Evolutionary conservation across 2,329 filamentous ascomycete genomes (phyloP).

Genomic region (Colletotrichum musae): DNA sequence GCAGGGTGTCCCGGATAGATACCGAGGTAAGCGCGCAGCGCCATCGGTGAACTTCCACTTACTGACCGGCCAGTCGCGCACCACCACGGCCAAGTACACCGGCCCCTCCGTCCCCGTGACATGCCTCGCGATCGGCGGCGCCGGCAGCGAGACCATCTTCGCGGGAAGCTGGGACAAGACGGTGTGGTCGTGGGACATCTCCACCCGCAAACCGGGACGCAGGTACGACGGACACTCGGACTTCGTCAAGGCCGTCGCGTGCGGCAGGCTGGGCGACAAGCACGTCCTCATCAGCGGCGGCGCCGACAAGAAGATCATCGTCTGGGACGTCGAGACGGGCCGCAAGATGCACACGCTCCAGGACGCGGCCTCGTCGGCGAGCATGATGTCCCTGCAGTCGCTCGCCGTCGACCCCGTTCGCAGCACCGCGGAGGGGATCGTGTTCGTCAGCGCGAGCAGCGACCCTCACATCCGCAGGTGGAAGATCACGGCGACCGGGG

Average conservation of each 20-base stretch:
- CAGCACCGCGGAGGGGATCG: conserved; percentile 63
- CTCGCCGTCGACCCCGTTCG: conserved; percentile 81
- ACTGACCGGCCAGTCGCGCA: conserved; percentile 28
- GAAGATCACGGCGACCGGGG: conserved; percentile 69
- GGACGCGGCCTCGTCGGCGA: conserved; percentile 71
- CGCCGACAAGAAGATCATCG: conserved; percentile 83
- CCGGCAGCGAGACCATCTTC: conserved; percentile 74
- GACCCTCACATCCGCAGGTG: conserved; percentile 86
- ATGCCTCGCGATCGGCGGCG: conserved; percentile 77
- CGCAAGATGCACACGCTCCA: conserved; percentile 82
- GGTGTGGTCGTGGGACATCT: conserved; percentile 86
- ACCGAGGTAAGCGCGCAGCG: conserved; percentile 72
- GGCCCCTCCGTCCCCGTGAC: conserved; percentile 87
- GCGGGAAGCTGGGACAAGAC: conserved; percentile 96
- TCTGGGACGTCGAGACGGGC: conserved; percentile 83
- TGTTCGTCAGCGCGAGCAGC: conserved; percentile 85
- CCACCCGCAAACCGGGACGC: conserved; percentile 66
- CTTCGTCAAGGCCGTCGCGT: conserved; percentile 88
- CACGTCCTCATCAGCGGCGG: conserved; percentile 81
- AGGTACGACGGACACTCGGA: conserved; percentile 85
- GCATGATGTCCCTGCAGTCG: conserved; percentile 84
- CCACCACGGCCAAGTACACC: conserved; percentile 63
- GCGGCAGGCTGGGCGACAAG: conserved; percentile 71
- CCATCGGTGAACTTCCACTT: not conserved
- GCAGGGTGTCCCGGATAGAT: conserved; percentile 80